Percentiles rank a stretch among this genome's conserved stretches.
Evolutionary conservation across 2,329 filamentous ascomycete species (phyloP).

Genomic region (Lecanicillium sp.): DNA sequence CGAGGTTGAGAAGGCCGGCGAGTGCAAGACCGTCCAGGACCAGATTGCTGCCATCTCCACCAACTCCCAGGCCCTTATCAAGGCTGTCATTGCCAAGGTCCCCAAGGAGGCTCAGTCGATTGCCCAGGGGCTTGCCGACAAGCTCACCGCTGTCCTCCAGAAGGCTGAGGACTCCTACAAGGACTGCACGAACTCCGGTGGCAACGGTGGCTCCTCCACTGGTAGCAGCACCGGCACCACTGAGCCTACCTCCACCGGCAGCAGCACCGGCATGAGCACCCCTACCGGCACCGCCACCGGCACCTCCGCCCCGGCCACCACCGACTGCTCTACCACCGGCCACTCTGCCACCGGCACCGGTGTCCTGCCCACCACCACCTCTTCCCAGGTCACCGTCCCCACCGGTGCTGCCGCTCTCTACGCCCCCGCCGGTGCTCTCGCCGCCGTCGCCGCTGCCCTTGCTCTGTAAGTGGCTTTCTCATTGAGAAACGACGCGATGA

Average conservation of each 20-base stretch:
- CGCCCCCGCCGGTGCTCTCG: slow-evolving; percentile 12
- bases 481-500: slow-evolving; percentile 8
- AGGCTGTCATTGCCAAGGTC: slow-evolving; percentile 22
- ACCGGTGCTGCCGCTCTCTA: slow-evolving; percentile 6
- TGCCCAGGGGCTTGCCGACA: slow-evolving; percentile 18
- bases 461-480: slow-evolving; percentile 13
- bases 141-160: slow-evolving; percentile 18
- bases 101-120: slow-evolving; percentile 21
- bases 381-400: slow-evolving; percentile 6
- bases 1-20: slow-evolving; percentile 22
- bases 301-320: not conserved
- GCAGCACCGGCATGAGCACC: not conserved
- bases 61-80: slow-evolving; percentile 21
- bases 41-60: slow-evolving; percentile 18
- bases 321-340: not conserved
- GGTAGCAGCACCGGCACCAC: not conserved
- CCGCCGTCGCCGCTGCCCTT: slow-evolving; percentile 14
- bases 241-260: not conserved
- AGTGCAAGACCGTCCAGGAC: slow-evolving; percentile 22
- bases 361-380: slow-evolving; percentile 11
- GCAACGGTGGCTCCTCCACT: slow-evolving; percentile 2
- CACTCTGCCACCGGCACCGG: slow-evolving; percentile 10
- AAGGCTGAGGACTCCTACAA: slow-evolving; percentile 4
- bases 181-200: slow-evolving; percentile 11
- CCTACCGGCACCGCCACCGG: slow-evolving; percentile 4